Conservation (phyloP, 495 filamentous ascomycete species). For the Hypoxylon trugodes region DNA sequence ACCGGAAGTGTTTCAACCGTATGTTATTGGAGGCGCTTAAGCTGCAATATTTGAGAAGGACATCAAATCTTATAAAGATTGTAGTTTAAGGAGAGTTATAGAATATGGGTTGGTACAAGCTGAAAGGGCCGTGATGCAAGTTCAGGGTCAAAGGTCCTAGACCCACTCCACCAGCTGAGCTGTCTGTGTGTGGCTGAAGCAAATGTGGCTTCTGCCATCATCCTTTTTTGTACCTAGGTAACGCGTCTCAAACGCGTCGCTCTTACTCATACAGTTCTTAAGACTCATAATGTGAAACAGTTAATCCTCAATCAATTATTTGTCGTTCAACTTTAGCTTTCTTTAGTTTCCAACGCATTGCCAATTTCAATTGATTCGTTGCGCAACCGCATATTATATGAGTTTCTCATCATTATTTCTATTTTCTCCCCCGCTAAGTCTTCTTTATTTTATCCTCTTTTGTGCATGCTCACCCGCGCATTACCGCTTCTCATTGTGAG, state of each 20-base stretch:
- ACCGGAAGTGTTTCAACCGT: neutral
- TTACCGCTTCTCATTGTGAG: neutral
- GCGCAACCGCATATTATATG: neutral
- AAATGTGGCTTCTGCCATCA: constrained; percentile 12
- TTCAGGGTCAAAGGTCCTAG: too few species aligned
- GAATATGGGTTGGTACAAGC: too few species aligned
- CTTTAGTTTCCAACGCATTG: too few species aligned
- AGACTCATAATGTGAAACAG: neutral
- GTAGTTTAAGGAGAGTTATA: too few species aligned
- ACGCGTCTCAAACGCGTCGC: constrained; percentile 27
- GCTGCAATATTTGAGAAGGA: too few species aligned
- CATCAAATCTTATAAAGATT: too few species aligned
- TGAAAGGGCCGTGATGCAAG: too few species aligned
- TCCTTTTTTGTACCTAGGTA: neutral
- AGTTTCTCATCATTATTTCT: constrained; percentile 1
- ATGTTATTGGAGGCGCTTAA: too few species aligned
- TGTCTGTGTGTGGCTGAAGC: constrained; percentile 10
- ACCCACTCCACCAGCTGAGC: neutral
- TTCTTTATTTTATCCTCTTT: neutral
- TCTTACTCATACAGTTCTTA: constrained; percentile 5
- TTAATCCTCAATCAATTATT: neutral
- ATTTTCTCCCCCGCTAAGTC: neutral
- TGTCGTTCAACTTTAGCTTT: too few species aligned
- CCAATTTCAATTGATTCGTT: neutral
- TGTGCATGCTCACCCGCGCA: neutral